Base-by-base conservation (phyloP, 208 protist species). In the Crithidia fasciculata region DNA sequence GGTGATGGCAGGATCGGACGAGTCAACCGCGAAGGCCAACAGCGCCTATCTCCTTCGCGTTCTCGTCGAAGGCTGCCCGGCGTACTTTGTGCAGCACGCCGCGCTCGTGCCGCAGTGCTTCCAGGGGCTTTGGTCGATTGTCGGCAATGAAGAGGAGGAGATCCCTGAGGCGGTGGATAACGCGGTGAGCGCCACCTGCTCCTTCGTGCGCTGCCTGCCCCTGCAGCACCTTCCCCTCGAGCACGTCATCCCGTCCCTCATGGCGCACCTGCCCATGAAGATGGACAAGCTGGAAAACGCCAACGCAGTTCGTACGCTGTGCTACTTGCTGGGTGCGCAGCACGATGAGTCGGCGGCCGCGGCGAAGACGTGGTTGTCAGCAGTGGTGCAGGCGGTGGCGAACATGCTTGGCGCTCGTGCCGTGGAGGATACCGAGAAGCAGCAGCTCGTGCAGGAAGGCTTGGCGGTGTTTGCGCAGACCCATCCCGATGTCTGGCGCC, bases 101-200 rank as follows among this genome's bases (percentile, higher is more conserved):
- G 28, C 65, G 12, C 39, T 73, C 13, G 72, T 84, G 15, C 74
- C 69, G 72, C 69, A 84, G 64, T 78, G 68, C 50, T 58, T 84
- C 2, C 78, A 82, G 59, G 76, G 59, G 15, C 72, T 87, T 18
- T 84, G 79, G 79, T 79, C 72, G 8, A 74, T 87, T 7, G 72
- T 81, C 0, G 74, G 69, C 37, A 74, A 66, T 36, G 78, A 72
- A 39, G 72, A 60, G n/a, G 79, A 89, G 28, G 90, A 96, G 76
- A 84, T 88, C 6, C 84, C 88, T 2, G 82, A 87, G 50, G 88
- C 92, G 10, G 86, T 92, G 2, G 92, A 96, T 82, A 96, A 96
- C 81, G 92, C 90, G 16, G 81, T 94, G 37, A 90, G 87, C 53
- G 92, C 92, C n/a, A 86, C 82, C 19, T 96, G 90, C 80, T 84